phyloP scores from a whole-genome alignment of 2,329 filamentous ascomycete genomes.

The Talaromyces islandicus region DNA sequence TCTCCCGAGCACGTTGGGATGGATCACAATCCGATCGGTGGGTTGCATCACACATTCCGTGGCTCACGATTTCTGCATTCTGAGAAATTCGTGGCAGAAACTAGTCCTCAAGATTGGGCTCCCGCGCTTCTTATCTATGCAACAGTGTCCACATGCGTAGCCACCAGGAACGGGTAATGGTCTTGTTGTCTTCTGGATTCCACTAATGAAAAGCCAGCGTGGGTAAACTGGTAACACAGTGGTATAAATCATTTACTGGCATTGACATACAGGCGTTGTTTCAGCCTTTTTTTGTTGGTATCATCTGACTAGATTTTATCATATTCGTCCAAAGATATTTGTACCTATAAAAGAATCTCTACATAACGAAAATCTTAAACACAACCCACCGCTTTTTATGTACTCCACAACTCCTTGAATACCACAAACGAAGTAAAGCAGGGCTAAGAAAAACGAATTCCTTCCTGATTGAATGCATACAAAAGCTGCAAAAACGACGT shows the following conservation, averaged over 20 bases:
- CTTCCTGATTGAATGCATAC: constrained; percentile 81
- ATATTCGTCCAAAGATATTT: not conserved
- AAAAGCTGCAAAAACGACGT: constrained; percentile 82
- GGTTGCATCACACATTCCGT: constrained; percentile 6
- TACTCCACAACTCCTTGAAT: not conserved
- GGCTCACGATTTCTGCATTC: constrained; percentile 47
- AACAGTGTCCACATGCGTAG: constrained; percentile 44
- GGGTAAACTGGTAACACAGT: no score
- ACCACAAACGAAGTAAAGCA: not conserved
- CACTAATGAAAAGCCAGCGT: constrained; percentile 6
- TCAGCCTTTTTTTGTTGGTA: no score
- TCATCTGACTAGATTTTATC: no score
- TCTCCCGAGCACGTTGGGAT: not conserved
- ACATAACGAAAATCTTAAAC: not conserved
- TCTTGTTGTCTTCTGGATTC: constrained; percentile 13
- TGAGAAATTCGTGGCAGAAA: constrained; percentile 53
- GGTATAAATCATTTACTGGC: constrained; percentile 9
- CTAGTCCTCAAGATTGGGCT: constrained; percentile 42
- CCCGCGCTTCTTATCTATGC: constrained; percentile 41
- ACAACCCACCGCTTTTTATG: not conserved
- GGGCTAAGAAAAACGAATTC: constrained; percentile 56
- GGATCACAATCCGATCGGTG: not conserved
- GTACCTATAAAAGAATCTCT: constrained; percentile 1
- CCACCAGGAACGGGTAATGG: constrained; percentile 56
- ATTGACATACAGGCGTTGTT: constrained; percentile 26